These are phyloP conservation scores for Schizophyllum commune DNA, from an alignment of 1,284 basidiomycete genomes.

Conservation along the genomic window DNA sequence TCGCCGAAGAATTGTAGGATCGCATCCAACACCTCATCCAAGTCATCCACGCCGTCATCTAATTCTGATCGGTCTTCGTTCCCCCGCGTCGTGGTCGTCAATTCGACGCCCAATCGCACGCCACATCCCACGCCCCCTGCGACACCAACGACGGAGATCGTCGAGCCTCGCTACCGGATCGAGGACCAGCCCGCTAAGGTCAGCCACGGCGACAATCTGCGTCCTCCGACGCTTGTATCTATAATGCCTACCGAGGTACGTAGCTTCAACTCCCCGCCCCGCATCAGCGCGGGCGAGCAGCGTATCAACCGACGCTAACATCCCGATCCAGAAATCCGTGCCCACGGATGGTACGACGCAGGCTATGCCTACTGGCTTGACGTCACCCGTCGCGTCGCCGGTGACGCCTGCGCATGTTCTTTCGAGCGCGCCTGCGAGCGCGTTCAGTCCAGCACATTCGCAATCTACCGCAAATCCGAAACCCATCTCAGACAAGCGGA, in stretches of 20 bases:
- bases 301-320: too few species aligned
- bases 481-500: neutral
- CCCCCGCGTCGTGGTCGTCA: slow-evolving; percentile 27
- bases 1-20: slow-evolving; percentile 3
- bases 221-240: neutral
- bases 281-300: too few species aligned
- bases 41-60: slow-evolving; percentile 8
- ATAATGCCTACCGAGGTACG: neutral
- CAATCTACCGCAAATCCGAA: neutral
- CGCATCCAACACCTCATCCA: neutral
- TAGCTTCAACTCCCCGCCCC: too few species aligned
- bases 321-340: too few species aligned
- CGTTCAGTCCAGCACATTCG: neutral
- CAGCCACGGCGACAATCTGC: neutral
- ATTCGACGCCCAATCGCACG: slow-evolving; percentile 30
- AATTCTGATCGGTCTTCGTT: slow-evolving; percentile 4
- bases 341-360: neutral
- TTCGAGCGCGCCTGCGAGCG: neutral
- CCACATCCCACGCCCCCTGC: slow-evolving; percentile 32
- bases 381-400: neutral
- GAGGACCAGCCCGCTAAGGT: neutral
- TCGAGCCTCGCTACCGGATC: neutral
- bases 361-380: neutral
- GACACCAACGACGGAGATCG: slow-evolving; percentile 16
- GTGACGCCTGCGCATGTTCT: neutral